Evolutionary conservation across 768 basidiomycete species (phyloP), one percentile per base, ranked within the genome.

Genomic region (Suillus tomentosus): DNA sequence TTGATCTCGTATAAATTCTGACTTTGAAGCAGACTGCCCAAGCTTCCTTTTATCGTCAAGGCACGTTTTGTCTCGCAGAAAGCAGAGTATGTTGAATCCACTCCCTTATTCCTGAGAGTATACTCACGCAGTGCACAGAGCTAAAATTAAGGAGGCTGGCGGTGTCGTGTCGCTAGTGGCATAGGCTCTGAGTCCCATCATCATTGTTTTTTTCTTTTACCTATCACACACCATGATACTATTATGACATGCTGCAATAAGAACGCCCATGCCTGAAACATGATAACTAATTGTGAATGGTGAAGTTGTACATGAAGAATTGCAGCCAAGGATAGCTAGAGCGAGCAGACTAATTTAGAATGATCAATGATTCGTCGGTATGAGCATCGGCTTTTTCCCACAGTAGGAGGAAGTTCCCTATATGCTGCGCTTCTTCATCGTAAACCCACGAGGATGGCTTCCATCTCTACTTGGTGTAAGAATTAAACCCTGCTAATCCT

Each of bases 11-110:
- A 27, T 37, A 15, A 15, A 27, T 54, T 63, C 61, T 45, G 36
- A 66, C 66, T 53, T 42, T 24, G 22, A 37, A 17, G 39, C 66
- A 90, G 94, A 69, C 85, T 99, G 67, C 94, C 94, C 67, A 89
- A 89, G 74, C 80, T 92, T 58, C 97, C 97, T 17, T 94, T 95
- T 83, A 99, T 99, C 74, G 93, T 99, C 72, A 99, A 99, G 84
- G 95, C 97, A 62, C 95, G 97, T 67, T 96, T 90, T 74, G 95
- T 98, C 61, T 96, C 95, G 48, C 84, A 80, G 70, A 89, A 85
- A 73, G 95, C 95, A 67, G 93, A 95, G 93, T 85, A 67, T 24
- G 84, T 82, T 3, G 51, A 40, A 31, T 40, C 3, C 6, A 8
- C 45, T 42, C 55, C 48, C 22, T 19, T 60, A 40, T 47, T 62